Percentiles rank a stretch among this genome's conserved stretches.
phyloP scores from a whole-genome alignment of 176 grass and related monocot genomes.

The Canna indica region DNA sequence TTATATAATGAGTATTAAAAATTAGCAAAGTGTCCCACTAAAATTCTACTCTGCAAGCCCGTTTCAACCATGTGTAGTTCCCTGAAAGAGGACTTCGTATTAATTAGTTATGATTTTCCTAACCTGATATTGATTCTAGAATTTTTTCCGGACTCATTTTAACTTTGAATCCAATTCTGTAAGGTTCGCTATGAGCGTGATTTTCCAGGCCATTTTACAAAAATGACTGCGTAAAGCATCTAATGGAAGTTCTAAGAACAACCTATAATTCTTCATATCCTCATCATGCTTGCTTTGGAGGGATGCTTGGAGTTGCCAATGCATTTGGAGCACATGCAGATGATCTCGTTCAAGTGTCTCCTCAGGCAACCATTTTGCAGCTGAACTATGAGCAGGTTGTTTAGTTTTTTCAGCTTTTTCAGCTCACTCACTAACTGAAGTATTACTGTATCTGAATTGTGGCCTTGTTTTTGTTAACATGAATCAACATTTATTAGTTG shows the following conservation, averaged over 20 bases:
- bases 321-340: conserved; percentile 71
- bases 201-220: too few species aligned
- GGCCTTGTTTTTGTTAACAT: conserved; percentile 32
- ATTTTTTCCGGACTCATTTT: too few species aligned
- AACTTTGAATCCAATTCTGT: too few species aligned
- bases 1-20: too few species aligned
- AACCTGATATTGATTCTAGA: too few species aligned
- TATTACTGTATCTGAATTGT: conserved; percentile 20
- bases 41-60: too few species aligned
- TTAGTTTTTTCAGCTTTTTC: not conserved
- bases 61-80: too few species aligned
- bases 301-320: conserved; percentile 73
- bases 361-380: conserved; percentile 30
- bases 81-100: too few species aligned
- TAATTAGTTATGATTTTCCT: too few species aligned
- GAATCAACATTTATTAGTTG: conserved; percentile 55
- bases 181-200: too few species aligned
- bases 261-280: conserved; percentile 52
- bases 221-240: conserved; percentile 41
- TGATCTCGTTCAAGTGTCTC: conserved; percentile 40
- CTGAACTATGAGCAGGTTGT: conserved; percentile 46
- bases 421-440: not conserved
- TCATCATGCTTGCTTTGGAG: conserved; percentile 72
- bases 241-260: conserved; percentile 54
- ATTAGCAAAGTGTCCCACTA: too few species aligned